Base-by-base conservation (phyloP, 2,329 filamentous ascomycete genomes). In the Ophiostoma sp. region DNA sequence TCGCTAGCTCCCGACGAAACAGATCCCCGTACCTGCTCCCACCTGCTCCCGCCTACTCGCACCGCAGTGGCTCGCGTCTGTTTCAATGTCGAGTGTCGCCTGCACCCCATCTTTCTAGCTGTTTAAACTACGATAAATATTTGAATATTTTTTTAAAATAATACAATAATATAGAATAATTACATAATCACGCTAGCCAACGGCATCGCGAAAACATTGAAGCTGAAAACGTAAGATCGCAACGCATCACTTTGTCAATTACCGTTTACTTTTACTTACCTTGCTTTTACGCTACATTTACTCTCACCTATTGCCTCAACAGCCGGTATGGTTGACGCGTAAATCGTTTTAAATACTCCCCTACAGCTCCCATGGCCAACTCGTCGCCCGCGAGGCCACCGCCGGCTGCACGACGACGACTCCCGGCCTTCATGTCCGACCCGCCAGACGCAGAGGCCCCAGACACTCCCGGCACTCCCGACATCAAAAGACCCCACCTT, bases 341-440 rank as follows among this genome's bases (percentile, higher is more conserved):
- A 7, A n/a, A 7, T 23, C 2, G 13, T 10, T 20, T 5, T 15
- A 6, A n/a, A 6, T 7, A 4, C 10, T 8, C 10, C 3, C 11
- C 23, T 27, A 27, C 52, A 57, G 27, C 35, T 44, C 70, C 52
- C 27, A 78, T 78, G 77, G 73, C 76, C 65, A 74, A 74, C 54
- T 76, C 77, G 2, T 78, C 78, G 17, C 77, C 77, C n/a, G 65
- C 73, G 4, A 33, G 72, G 41, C 71, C 72, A 35, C 6, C 60
- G 31, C 17, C 60, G 20, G 17, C 60, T 8, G 60, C 62, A 13
- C 39, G 68, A 7, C 54, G 71, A 62, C 62, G 71, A 17, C 69
- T 70, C 60, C 33, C 17, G 69, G 69, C 69, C 27, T 65, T 67
- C 2, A 67, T 72, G 60, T 67, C 72, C 2, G 69, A 69, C n/a